These are phyloP conservation scores for Nakaseomyces bracarensis DNA, from an alignment of 1,139 yeast genomes.

Conservation along the genomic window DNA sequence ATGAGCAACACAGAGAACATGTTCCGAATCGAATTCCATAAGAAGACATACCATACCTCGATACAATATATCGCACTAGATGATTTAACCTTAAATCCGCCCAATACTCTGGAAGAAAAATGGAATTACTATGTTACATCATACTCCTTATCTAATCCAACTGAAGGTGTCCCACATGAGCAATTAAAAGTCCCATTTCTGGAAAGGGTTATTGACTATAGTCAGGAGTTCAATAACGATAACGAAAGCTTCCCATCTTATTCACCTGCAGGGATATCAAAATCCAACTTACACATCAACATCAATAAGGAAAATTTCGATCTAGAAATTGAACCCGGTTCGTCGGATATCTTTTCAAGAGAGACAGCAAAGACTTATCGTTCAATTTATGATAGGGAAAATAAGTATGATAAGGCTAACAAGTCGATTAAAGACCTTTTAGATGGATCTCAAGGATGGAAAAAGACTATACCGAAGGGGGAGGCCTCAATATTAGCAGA, in stretches of 20 bases:
- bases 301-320: constrained; percentile 74
- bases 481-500: neutral
- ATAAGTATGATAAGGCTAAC: constrained; percentile 19
- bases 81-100: constrained; percentile 77
- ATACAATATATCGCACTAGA: constrained; percentile 83
- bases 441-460: constrained; percentile 23
- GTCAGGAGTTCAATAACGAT: constrained; percentile 33
- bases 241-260: constrained; percentile 15
- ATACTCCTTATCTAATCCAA: constrained; percentile 89
- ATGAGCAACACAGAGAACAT: constrained; percentile 83
- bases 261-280: constrained; percentile 55
- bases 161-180: constrained; percentile 91
- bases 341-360: constrained; percentile 73
- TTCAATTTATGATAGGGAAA: constrained; percentile 24
- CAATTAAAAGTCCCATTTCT: constrained; percentile 66
- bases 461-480: constrained; percentile 13
- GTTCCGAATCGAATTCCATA: constrained; percentile 76
- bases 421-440: constrained; percentile 16
- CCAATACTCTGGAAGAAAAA: constrained; percentile 63
- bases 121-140: constrained; percentile 93
- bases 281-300: constrained; percentile 71
- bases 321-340: constrained; percentile 71
- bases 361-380: constrained; percentile 34
- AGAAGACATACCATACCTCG: constrained; percentile 44
- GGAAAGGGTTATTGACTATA: constrained; percentile 50